Conservation (phyloP, 2,329 filamentous ascomycete species). For the Graphilbum fragrans region DNA sequence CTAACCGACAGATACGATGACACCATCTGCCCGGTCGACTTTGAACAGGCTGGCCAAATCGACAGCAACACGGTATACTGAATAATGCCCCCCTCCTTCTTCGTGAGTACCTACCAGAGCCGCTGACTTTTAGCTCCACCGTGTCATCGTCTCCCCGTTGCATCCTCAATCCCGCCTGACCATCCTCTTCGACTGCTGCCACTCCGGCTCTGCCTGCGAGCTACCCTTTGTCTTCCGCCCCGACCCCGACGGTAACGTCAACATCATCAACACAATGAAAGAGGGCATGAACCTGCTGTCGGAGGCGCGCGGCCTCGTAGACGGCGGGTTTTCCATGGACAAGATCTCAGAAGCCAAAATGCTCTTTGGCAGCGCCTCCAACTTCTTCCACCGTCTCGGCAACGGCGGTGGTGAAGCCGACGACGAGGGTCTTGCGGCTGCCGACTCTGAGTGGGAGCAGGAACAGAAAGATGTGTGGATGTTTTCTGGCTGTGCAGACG, state of each 20-base stretch:
- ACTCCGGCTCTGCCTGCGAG: conserved; percentile 46
- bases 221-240: conserved; percentile 45
- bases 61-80: conserved; percentile 27
- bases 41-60: conserved; percentile 38
- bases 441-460: conserved; percentile 27
- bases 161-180: conserved; percentile 37
- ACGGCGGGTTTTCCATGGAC: conserved; percentile 31
- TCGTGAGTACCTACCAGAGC: background rate
- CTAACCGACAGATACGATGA: conserved; percentile 25
- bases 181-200: conserved; percentile 49
- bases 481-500: conserved; percentile 26
- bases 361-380: conserved; percentile 38
- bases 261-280: conserved; percentile 40
- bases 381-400: conserved; percentile 37
- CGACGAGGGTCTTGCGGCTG: conserved; percentile 27
- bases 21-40: conserved; percentile 42
- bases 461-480: conserved; percentile 28
- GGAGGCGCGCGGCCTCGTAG: conserved; percentile 36
- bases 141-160: conserved; percentile 36
- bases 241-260: conserved; percentile 43
- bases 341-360: conserved; percentile 37
- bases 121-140: conserved; percentile 25
- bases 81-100: background rate
- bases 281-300: conserved; percentile 34
- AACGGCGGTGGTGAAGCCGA: conserved; percentile 22